Conservation (phyloP, 2,329 filamentous ascomycete genomes). For the Aschersonia sp. region DNA sequence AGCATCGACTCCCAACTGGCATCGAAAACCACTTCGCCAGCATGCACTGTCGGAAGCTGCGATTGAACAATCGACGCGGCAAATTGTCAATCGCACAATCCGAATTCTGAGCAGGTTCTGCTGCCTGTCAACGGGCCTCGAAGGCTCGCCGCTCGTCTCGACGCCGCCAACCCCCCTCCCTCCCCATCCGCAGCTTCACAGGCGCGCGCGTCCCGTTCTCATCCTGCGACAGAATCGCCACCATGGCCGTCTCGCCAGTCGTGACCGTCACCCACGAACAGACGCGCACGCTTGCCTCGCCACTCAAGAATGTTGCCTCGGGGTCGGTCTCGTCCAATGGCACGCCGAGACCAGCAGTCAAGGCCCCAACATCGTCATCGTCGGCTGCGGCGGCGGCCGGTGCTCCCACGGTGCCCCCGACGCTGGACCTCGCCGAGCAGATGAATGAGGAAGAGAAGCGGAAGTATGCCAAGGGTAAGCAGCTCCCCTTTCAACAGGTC, state of each 20-base stretch:
- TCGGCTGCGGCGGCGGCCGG: constrained; percentile 6
- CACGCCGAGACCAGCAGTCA: constrained; percentile 21
- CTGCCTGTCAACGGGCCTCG: no score
- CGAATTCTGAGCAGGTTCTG: no score
- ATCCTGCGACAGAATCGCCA: background rate
- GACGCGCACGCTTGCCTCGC: constrained; percentile 23
- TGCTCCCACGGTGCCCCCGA: constrained; percentile 17
- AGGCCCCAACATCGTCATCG: constrained; percentile 8
- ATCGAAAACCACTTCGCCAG: no score
- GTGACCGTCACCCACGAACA: constrained; percentile 18
- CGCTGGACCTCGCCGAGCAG: constrained; percentile 56
- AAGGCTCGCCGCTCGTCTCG: no score
- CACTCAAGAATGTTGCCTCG: constrained; percentile 25
- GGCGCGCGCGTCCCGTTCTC: no score
- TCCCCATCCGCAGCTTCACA: no score
- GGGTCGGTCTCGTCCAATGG: constrained; percentile 27
- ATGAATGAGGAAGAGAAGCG: constrained; percentile 69
- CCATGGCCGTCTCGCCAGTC: constrained; percentile 32
- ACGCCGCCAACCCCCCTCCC: no score
- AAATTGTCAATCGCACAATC: no score
- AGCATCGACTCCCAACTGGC: no score
- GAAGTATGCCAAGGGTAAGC: constrained; percentile 75
- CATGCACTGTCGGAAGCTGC: no score
- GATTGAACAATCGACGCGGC: no score
- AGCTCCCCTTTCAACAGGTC: no score